Evolutionary conservation across 257 asterid genomes (phyloP).

Genomic region (Buddleja alternifolia): DNA sequence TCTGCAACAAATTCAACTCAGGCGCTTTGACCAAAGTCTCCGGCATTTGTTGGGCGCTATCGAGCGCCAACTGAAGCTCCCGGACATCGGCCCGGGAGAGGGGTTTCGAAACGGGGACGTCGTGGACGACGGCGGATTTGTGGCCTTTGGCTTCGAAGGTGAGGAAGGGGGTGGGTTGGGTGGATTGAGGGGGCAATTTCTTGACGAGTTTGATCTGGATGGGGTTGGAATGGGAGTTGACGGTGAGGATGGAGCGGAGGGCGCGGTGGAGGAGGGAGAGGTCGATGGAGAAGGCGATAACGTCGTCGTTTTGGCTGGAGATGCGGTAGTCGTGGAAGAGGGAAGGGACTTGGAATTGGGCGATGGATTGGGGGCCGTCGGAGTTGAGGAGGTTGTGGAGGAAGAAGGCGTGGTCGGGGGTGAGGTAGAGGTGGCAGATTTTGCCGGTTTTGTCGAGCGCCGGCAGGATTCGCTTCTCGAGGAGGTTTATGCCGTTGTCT

Average conservation of each 20-base stretch:
- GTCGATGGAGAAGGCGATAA: conserved; percentile 80
- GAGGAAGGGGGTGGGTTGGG: conserved; percentile 71
- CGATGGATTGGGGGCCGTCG: conserved; percentile 84
- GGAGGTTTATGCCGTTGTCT: conserved; percentile 72
- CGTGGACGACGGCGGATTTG: conserved; percentile 86
- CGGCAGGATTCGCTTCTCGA: conserved; percentile 85
- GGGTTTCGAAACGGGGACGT: conserved; percentile 94
- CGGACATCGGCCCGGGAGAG: conserved; percentile 68
- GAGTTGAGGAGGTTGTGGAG: conserved; percentile 95
- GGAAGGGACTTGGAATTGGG: conserved; percentile 67
- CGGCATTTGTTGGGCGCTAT: conserved; percentile 72
- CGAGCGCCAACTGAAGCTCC: conserved; percentile 75
- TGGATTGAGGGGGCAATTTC: conserved; percentile 72
- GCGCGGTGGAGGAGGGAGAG: conserved; percentile 95
- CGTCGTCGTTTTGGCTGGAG: conserved; percentile 73
- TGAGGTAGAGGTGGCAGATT: conserved; percentile 69
- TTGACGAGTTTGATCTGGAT: conserved; percentile 81
- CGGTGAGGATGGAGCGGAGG: conserved; percentile 76
- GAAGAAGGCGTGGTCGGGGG: conserved; percentile 76
- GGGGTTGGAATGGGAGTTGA: conserved; percentile 52
- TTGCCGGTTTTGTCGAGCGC: conserved; percentile 86
- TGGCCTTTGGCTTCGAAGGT: conserved; percentile 82
- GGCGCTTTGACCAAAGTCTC: conserved; percentile 64
- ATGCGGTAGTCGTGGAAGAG: conserved; percentile 77
- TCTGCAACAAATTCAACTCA: conserved; percentile 61